Conservation (phyloP, 768 basidiomycete species). For the Tylopilus rubrobrunneus region DNA sequence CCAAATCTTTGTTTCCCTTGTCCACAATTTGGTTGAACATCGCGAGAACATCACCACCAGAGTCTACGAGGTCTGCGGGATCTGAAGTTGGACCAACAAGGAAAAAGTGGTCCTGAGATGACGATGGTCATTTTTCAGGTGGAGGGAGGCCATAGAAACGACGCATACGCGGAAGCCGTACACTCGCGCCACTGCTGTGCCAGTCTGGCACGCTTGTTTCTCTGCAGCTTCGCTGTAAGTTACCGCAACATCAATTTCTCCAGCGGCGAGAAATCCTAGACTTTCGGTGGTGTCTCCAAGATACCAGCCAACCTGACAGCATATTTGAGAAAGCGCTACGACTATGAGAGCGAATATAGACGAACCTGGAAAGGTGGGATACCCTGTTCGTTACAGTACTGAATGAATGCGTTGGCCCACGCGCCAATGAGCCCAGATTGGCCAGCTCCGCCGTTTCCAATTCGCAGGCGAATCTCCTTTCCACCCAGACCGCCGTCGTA, state of each 20-base stretch:
- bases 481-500: slow-evolving; percentile 40
- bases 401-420: slow-evolving; percentile 48
- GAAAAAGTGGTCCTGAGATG: too few relatives aligned
- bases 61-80: slow-evolving; percentile 40
- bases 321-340: not conserved
- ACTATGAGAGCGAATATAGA: slow-evolving; percentile 27
- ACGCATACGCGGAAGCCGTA: too few relatives aligned
- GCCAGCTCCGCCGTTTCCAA: slow-evolving; percentile 48
- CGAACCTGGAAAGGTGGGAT: slow-evolving; percentile 28
- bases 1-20: slow-evolving; percentile 40
- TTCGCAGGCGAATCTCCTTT: slow-evolving; percentile 38
- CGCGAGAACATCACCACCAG: slow-evolving; percentile 26
- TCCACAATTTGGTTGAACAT: slow-evolving; percentile 49
- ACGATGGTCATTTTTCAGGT: too few relatives aligned
- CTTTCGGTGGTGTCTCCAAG: slow-evolving; percentile 14
- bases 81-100: slow-evolving; percentile 46
- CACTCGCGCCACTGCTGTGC: too few relatives aligned
- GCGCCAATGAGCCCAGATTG: slow-evolving; percentile 47
- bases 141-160: too few relatives aligned
- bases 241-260: too few relatives aligned
- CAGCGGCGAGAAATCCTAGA: too few relatives aligned
- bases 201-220: too few relatives aligned
- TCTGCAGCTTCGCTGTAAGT: too few relatives aligned
- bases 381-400: slow-evolving; percentile 11
- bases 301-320: slow-evolving; percentile 49